These are phyloP conservation scores for Penicillium longicatenatum DNA, from an alignment of 495 filamentous ascomycete genomes.

Conservation along the genomic window DNA sequence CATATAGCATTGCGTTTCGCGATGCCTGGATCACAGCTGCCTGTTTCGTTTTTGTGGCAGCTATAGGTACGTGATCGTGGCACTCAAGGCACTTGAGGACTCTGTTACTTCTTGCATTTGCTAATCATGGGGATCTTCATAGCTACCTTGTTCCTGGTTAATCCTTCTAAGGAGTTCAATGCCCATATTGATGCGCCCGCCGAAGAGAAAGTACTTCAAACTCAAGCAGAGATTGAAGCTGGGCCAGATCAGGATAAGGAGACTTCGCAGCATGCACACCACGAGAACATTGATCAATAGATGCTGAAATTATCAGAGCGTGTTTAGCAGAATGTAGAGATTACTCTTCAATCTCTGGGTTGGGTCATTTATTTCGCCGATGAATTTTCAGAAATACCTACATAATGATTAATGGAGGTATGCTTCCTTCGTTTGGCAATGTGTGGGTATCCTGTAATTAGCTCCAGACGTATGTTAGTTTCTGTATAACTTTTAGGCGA, in stretches of 20 bases:
- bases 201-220: background rate
- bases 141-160: background rate
- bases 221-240: background rate
- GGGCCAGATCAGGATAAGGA: background rate
- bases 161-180: background rate
- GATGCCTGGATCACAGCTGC: background rate
- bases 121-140: background rate
- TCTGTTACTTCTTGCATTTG: no score
- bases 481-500: no score
- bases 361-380: no score
- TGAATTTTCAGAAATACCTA: no score
- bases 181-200: background rate
- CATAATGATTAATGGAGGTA: no score
- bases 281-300: background rate
- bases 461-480: no score
- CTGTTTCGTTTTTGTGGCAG: background rate
- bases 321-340: background rate
- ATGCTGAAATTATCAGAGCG: background rate
- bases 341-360: no score
- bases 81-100: background rate
- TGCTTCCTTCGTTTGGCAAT: no score
- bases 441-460: no score
- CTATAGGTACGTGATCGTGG: background rate
- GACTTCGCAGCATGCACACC: background rate
- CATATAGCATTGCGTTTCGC: background rate